Conservation (phyloP, 352 stramenopile genomes). For the Globisporangium spiculum region DNA sequence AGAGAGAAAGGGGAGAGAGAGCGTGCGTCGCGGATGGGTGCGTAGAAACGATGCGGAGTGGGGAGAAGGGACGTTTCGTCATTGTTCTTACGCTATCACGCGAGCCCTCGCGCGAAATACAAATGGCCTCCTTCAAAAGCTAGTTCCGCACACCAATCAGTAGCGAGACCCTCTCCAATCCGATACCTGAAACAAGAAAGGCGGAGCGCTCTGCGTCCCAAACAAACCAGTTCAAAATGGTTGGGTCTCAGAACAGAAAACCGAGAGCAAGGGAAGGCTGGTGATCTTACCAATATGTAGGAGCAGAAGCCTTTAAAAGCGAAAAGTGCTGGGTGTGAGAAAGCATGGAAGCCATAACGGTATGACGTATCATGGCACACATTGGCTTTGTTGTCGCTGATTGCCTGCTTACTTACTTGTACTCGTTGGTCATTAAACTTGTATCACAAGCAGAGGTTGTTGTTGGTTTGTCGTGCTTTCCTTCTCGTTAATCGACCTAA, state of each 20-base stretch:
- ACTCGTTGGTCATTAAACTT: background rate
- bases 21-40: background rate
- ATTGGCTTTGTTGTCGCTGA: no score
- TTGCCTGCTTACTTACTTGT: background rate
- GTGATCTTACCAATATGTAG: background rate
- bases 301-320: no score
- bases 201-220: background rate
- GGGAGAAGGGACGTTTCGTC: constrained; percentile 5
- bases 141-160: background rate
- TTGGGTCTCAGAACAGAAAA: background rate
- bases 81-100: constrained; percentile 8
- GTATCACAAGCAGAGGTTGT: background rate
- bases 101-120: background rate
- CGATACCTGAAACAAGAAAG: background rate
- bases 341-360: background rate
- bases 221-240: background rate
- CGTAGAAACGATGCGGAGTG: background rate
- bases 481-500: no score
- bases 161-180: background rate
- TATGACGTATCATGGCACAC: background rate
- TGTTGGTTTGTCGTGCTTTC: background rate
- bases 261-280: background rate
- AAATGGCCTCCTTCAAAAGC: background rate
- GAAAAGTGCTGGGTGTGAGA: background rate
- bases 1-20: constrained; percentile 1